Percentiles rank a stretch among this genome's conserved stretches.
These are phyloP conservation scores for Claviceps pusilla DNA, from an alignment of 2,329 filamentous ascomycete species.

Conservation along the genomic window DNA sequence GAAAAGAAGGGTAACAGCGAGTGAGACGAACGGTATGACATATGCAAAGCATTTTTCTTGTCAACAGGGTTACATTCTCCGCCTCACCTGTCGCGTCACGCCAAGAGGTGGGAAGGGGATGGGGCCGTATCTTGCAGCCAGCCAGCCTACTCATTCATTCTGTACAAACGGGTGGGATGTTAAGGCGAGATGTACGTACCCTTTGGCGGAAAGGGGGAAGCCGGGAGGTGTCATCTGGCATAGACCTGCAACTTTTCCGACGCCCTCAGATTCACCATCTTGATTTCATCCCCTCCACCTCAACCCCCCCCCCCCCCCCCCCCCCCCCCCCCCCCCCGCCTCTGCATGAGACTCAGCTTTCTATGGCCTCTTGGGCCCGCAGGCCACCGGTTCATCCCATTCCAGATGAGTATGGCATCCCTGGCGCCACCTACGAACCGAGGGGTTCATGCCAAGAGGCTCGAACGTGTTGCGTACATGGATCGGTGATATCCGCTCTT, in stretches of 20 bases:
- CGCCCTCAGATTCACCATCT: too few relatives aligned
- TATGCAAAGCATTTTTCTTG: not conserved
- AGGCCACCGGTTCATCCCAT: too few relatives aligned
- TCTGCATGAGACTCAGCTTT: too few relatives aligned
- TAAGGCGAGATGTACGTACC: not conserved
- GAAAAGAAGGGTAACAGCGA: not conserved
- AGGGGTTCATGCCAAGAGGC: too few relatives aligned
- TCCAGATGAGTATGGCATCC: too few relatives aligned
- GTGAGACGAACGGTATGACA: not conserved
- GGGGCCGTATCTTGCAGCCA: not conserved
- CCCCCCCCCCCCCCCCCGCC: too few relatives aligned
- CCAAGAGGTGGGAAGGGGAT: not conserved
- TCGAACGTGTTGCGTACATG: not conserved
- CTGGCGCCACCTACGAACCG: too few relatives aligned
- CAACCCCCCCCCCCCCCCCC: too few relatives aligned
- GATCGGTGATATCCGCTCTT: not conserved
- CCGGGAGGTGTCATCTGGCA: not conserved
- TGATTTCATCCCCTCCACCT: too few relatives aligned
- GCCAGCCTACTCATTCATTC: not conserved
- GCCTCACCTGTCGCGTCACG: not conserved
- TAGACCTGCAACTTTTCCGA: too few relatives aligned
- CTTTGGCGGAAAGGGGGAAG: not conserved
- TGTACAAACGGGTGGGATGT: not conserved
- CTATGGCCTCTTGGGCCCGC: too few relatives aligned
- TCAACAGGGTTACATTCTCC: not conserved